Percentiles rank a stretch among this genome's conserved stretches.
Evolutionary conservation across 805 yeast species (phyloP).

Genomic region (Monosporozyma unispora): DNA sequence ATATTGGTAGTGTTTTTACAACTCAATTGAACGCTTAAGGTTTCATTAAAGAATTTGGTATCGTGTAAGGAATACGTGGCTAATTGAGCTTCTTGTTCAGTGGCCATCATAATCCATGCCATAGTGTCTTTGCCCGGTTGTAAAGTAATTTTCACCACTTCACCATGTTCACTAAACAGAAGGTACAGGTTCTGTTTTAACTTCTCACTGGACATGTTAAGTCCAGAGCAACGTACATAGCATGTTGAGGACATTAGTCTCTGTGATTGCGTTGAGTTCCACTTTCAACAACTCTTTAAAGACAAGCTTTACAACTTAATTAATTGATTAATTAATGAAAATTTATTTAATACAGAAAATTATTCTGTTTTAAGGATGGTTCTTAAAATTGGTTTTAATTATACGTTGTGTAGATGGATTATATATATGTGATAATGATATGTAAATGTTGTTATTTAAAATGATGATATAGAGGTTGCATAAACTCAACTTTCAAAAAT

Average conservation of each 20-base stretch:
- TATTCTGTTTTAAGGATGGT: too few species aligned
- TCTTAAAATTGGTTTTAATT: neutral
- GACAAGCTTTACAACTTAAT: too few species aligned
- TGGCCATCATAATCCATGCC: conserved; percentile 51
- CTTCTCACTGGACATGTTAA: conserved; percentile 26
- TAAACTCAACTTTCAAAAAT: too few species aligned
- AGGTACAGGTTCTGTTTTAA: conserved; percentile 48
- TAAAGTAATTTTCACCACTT: conserved; percentile 44
- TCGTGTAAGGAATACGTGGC: conserved; percentile 43
- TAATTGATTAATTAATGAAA: too few species aligned
- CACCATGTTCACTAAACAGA: conserved; percentile 56
- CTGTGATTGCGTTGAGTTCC: conserved; percentile 51
- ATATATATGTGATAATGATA: neutral
- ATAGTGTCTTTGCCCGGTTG: conserved; percentile 42
- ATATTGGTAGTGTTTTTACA: conserved; percentile 4
- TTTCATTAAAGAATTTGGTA: conserved; percentile 45
- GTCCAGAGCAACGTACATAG: neutral
- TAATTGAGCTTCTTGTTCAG: conserved; percentile 39
- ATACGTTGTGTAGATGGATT: neutral
- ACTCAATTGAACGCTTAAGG: conserved; percentile 38
- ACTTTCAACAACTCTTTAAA: too few species aligned
- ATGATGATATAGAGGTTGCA: too few species aligned
- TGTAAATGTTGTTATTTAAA: neutral
- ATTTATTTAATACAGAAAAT: too few species aligned
- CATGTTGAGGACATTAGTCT: conserved; percentile 50